Conservation (phyloP, 768 basidiomycete species). For the Auricularia sp. region DNA sequence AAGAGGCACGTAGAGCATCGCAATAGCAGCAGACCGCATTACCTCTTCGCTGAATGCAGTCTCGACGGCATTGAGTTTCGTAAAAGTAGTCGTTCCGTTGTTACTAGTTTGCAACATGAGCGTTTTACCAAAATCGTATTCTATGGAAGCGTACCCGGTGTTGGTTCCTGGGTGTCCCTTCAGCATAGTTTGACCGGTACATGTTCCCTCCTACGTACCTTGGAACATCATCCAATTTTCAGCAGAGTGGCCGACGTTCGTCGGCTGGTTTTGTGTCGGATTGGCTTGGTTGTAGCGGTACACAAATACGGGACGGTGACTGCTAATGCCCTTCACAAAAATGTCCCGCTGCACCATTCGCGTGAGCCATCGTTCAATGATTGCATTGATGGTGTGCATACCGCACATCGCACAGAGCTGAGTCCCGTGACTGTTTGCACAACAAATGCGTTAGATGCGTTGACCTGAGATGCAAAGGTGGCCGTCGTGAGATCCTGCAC, state of each 20-base stretch:
- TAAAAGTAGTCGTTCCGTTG: slow-evolving; percentile 47
- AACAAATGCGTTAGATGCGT: slow-evolving; percentile 16
- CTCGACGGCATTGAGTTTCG: slow-evolving; percentile 35
- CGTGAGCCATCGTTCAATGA: not conserved
- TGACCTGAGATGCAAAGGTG: slow-evolving; percentile 35
- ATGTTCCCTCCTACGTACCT: not conserved
- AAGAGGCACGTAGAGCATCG: slow-evolving; percentile 11
- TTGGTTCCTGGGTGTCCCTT: slow-evolving; percentile 39
- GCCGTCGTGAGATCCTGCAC: slow-evolving; percentile 28
- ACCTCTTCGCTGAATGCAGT: slow-evolving; percentile 46
- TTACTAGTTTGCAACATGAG: slow-evolving; percentile 21
- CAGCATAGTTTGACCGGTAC: not conserved
- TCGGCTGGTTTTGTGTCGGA: slow-evolving; percentile 26
- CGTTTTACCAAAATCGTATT: not conserved
- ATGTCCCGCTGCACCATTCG: not conserved
- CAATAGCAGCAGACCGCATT: slow-evolving; percentile 38
- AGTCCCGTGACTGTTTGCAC: slow-evolving; percentile 40
- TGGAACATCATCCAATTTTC: slow-evolving; percentile 56
- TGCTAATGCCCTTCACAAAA: slow-evolving; percentile 5
- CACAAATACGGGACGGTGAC: slow-evolving; percentile 32
- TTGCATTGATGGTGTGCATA: slow-evolving; percentile 21
- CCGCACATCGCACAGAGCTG: slow-evolving; percentile 42
- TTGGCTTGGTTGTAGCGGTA: slow-evolving; percentile 53
- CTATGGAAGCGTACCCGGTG: slow-evolving; percentile 38
- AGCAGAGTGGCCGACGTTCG: slow-evolving; percentile 37